Conservation (phyloP, 192 early-diverging fungal species). For the Entophlyctis helioformis region DNA sequence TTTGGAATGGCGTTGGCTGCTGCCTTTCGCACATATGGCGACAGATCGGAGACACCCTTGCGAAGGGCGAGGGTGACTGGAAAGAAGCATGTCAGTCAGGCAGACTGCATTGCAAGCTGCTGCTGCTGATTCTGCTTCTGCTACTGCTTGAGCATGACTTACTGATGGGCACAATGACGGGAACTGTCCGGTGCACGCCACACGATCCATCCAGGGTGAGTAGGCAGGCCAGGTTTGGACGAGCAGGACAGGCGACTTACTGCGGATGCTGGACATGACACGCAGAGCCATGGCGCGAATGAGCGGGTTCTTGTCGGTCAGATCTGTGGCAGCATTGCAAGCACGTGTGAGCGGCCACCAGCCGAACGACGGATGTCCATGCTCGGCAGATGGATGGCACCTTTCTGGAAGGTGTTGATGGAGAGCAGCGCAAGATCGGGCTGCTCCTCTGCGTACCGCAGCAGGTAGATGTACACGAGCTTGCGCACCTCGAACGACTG, state of each 20-base stretch:
- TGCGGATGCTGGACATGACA: constrained; percentile 87
- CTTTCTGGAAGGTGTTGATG: constrained; percentile 95
- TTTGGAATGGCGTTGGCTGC: constrained; percentile 87
- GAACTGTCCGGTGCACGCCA: constrained; percentile 35
- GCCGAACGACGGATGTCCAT: too few relatives aligned
- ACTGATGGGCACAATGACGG: constrained; percentile 77
- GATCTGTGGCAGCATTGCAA: constrained; percentile 47
- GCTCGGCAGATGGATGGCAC: too few relatives aligned
- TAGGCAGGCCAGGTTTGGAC: too few relatives aligned
- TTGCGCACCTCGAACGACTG: constrained; percentile 79
- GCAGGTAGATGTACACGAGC: constrained; percentile 91
- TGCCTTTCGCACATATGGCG: constrained; percentile 87
- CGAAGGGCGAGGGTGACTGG: constrained; percentile 76
- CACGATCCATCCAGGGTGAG: not conserved
- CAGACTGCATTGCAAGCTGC: not conserved
- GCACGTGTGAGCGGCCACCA: too few relatives aligned
- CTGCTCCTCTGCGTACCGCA: constrained; percentile 92
- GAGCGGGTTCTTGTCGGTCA: constrained; percentile 81
- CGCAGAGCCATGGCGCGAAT: constrained; percentile 92
- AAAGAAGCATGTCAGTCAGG: constrained; percentile 2
- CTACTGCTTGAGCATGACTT: constrained; percentile 2
- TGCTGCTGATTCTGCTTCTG: not conserved
- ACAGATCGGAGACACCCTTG: constrained; percentile 72
- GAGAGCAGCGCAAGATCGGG: constrained; percentile 90
- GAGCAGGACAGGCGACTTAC: too few relatives aligned